Evolutionary conservation across 768 basidiomycete genomes (phyloP).

Genomic region (Pisolithus tinctorius): DNA sequence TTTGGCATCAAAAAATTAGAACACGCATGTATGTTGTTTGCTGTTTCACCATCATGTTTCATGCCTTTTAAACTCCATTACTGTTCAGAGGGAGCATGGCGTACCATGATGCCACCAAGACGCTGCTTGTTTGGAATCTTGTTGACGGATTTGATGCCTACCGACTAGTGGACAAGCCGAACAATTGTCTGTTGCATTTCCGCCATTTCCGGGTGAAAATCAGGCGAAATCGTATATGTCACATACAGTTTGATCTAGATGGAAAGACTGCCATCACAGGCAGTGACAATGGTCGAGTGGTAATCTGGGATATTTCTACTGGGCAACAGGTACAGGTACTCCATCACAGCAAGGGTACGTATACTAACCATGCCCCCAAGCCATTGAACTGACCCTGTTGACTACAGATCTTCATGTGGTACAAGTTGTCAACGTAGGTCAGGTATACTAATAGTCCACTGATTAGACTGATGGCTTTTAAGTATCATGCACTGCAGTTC

Average conservation of each 20-base stretch:
- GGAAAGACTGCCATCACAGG: background rate
- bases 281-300: conserved; percentile 2
- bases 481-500: background rate
- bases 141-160: conserved; percentile 1
- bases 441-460: background rate
- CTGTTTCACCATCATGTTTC: too few species aligned
- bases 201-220: background rate
- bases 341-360: too few species aligned
- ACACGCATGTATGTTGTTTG: too few species aligned
- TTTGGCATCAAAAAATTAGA: background rate
- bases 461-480: background rate
- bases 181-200: background rate
- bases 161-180: background rate
- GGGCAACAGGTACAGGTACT: too few species aligned
- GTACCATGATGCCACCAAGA: too few species aligned
- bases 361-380: too few species aligned
- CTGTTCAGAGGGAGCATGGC: too few species aligned
- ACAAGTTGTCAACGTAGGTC: background rate
- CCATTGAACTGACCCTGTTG: too few species aligned
- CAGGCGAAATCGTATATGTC: background rate
- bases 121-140: conserved; percentile 2
- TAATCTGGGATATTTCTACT: background rate
- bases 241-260: background rate
- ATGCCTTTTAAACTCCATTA: too few species aligned
- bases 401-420: too few species aligned